These are phyloP conservation scores for Brassica nigra DNA, from an alignment of 345 rosid genomes.

Conservation along the genomic window DNA sequence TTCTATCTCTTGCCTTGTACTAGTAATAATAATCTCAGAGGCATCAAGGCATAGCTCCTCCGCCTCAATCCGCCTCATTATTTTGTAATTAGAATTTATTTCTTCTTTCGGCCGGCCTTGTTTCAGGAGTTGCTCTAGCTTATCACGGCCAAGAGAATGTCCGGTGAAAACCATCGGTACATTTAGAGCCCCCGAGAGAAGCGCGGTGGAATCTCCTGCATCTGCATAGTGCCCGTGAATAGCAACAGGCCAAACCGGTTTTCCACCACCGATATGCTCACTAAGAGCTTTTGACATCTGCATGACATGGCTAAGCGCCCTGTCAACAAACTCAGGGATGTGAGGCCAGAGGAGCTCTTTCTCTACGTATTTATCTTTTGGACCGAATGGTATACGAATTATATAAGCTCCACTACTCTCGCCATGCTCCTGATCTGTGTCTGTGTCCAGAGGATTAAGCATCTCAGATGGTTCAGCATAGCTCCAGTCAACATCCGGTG, in stretches of 20 bases:
- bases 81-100: slow-evolving; percentile 60
- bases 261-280: slow-evolving; percentile 61
- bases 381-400: slow-evolving; percentile 72
- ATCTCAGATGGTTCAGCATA: slow-evolving; percentile 73
- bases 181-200: slow-evolving; percentile 70
- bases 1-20: slow-evolving; percentile 76
- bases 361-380: slow-evolving; percentile 58
- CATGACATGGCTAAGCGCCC: slow-evolving; percentile 62
- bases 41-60: slow-evolving; percentile 67
- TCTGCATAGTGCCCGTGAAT: slow-evolving; percentile 80
- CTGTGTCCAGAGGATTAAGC: slow-evolving; percentile 47
- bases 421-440: slow-evolving; percentile 52
- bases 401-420: slow-evolving; percentile 80
- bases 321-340: slow-evolving; percentile 72
- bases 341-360: slow-evolving; percentile 79
- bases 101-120: slow-evolving; percentile 72
- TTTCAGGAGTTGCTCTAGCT: slow-evolving; percentile 67
- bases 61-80: slow-evolving; percentile 74
- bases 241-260: slow-evolving; percentile 73
- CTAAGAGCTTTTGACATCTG: slow-evolving; percentile 75
- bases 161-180: slow-evolving; percentile 84
- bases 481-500: slow-evolving; percentile 71
- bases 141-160: slow-evolving; percentile 77
- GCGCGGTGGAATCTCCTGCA: slow-evolving; percentile 72
- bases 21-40: slow-evolving; percentile 72